Conservation (phyloP, 306 rosid genomes). For the Albizia julibrissin region DNA sequence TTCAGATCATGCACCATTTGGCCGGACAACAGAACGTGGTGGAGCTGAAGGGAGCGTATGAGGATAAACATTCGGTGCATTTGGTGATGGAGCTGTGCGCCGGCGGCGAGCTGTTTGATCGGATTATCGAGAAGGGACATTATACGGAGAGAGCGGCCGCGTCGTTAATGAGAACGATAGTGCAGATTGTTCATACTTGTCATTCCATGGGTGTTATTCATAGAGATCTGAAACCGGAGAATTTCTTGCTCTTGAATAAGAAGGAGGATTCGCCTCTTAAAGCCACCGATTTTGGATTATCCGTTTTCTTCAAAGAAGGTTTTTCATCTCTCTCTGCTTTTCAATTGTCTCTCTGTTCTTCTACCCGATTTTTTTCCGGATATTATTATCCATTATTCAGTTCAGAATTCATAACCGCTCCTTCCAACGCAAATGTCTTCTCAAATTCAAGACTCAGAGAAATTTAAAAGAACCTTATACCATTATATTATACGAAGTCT, state of each 20-base stretch:
- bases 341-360: background rate
- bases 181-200: slow-evolving; percentile 84
- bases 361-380: background rate
- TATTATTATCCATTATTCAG: too few species aligned
- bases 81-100: slow-evolving; percentile 96
- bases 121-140: slow-evolving; percentile 91
- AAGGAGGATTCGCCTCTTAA: slow-evolving; percentile 84
- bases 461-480: accelerated
- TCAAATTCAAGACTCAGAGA: accelerated
- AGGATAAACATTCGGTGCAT: slow-evolving; percentile 87
- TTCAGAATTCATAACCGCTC: accelerated
- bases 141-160: slow-evolving; percentile 97
- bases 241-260: slow-evolving; percentile 79
- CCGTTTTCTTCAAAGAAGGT: slow-evolving; percentile 97
- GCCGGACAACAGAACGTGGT: slow-evolving; percentile 82
- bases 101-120: slow-evolving; percentile 90
- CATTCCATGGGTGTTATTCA: slow-evolving; percentile 98
- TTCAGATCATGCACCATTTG: slow-evolving; percentile 89
- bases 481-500: too few species aligned
- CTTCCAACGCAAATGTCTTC: too few species aligned
- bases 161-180: slow-evolving; percentile 75
- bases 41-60: slow-evolving; percentile 85
- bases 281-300: slow-evolving; percentile 92
- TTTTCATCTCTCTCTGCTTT: background rate
- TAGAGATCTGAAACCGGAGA: slow-evolving; percentile 97